Percentiles rank a stretch among this genome's conserved stretches.
Conservation (phyloP, 2,329 filamentous ascomycete genomes). For the Aspergillus nomiae region DNA sequence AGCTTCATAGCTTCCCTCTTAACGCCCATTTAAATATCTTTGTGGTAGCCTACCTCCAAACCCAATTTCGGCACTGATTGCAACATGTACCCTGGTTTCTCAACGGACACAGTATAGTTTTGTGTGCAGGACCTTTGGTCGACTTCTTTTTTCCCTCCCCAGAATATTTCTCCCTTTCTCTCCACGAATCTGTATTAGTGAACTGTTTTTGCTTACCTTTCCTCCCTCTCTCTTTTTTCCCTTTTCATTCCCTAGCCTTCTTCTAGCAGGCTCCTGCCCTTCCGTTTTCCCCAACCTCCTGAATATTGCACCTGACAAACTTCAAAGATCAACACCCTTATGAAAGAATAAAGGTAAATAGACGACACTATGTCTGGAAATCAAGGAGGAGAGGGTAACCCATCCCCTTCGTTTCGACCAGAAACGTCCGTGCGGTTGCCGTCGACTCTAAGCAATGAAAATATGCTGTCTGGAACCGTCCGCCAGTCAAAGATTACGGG, state of each 20-base stretch:
- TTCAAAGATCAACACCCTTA: not conserved
- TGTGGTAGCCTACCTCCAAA: not conserved
- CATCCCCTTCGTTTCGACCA: slow-evolving; percentile 10
- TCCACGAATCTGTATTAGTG: not conserved
- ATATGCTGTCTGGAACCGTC: slow-evolving; percentile 16
- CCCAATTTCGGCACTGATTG: not conserved
- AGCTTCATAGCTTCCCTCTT: not conserved
- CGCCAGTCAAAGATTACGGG: slow-evolving; percentile 18
- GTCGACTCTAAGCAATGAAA: slow-evolving; percentile 17
- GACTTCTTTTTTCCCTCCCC: not conserved
- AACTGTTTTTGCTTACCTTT: slow-evolving; percentile 9
- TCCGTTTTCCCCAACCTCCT: slow-evolving; percentile 7
- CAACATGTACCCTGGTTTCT: slow-evolving; percentile 17
- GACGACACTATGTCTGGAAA: slow-evolving; percentile 5
- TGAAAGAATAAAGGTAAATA: not conserved
- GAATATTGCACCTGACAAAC: not conserved
- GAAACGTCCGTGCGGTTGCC: slow-evolving; percentile 12
- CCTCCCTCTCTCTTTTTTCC: not conserved
- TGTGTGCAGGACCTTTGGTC: slow-evolving; percentile 21
- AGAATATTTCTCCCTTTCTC: not conserved
- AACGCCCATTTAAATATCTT: not conserved
- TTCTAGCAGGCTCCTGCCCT: not conserved
- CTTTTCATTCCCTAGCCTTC: too few species aligned
- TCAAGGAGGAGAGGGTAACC: slow-evolving; percentile 8
- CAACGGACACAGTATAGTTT: slow-evolving; percentile 6